phyloP scores from a whole-genome alignment of 371 early-diverging fungal species.

The Blakeslea trispora region DNA sequence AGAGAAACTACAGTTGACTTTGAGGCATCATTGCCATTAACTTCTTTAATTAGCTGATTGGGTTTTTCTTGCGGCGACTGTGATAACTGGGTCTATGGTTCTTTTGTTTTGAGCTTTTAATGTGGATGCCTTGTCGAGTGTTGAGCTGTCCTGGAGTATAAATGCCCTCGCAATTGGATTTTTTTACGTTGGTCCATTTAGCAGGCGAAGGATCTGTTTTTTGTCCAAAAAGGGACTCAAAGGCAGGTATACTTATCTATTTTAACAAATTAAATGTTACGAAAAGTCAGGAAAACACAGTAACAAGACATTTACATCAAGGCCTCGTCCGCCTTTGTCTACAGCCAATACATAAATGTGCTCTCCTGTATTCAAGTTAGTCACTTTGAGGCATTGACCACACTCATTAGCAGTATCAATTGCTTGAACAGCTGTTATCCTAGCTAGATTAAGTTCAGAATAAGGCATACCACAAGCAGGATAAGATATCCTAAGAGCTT shows the following conservation, averaged over 20 bases:
- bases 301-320: constrained; percentile 39
- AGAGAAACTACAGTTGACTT: too few species aligned
- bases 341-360: constrained; percentile 56
- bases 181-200: constrained; percentile 23
- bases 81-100: too few species aligned
- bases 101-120: too few species aligned
- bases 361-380: constrained; percentile 35
- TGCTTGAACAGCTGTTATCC: constrained; percentile 56
- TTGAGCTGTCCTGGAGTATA: constrained; percentile 24
- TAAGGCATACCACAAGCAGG: constrained; percentile 60
- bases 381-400: constrained; percentile 53
- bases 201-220: constrained; percentile 29
- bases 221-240: constrained; percentile 29
- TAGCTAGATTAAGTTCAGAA: constrained; percentile 45
- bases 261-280: too few species aligned
- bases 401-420: constrained; percentile 45
- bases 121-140: too few species aligned
- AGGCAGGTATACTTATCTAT: constrained; percentile 34
- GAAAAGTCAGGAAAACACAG: too few species aligned
- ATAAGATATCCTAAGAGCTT: constrained; percentile 35
- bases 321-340: constrained; percentile 53
- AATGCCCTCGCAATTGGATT: constrained; percentile 28
- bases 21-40: too few species aligned
- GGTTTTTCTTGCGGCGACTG: too few species aligned
- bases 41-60: too few species aligned